Evolutionary conservation across 2,329 filamentous ascomycete species (phyloP).

Genomic region (Microascus cirrosus): DNA sequence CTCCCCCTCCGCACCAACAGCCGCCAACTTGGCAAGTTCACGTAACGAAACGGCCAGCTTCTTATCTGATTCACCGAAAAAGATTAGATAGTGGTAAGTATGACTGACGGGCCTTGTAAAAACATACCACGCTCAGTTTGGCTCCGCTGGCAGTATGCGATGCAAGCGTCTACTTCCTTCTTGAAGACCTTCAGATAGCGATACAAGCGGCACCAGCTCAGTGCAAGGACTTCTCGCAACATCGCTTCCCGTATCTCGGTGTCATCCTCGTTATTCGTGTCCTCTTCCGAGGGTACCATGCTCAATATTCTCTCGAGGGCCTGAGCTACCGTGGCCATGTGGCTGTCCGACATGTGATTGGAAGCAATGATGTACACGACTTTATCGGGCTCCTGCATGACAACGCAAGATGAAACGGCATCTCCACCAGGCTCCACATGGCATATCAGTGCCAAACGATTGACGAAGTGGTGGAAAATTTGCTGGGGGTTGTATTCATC

Average conservation of each 20-base stretch:
- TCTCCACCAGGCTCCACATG: slow-evolving; percentile 9
- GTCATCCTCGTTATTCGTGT: slow-evolving; percentile 5
- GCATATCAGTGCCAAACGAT: slow-evolving; percentile 18
- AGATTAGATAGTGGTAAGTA: not conserved
- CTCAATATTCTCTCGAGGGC: slow-evolving; percentile 9
- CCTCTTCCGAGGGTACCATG: slow-evolving; percentile 1
- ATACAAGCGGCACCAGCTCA: not conserved
- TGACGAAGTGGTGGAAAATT: slow-evolving; percentile 16
- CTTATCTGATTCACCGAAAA: not conserved
- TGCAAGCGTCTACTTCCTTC: not conserved
- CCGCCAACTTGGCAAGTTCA: not conserved
- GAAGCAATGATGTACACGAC: slow-evolving; percentile 19
- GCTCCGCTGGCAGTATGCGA: not conserved
- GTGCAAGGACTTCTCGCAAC: not conserved
- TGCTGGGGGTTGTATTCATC: slow-evolving; percentile 10
- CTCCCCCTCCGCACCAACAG: not conserved
- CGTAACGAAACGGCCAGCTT: not conserved
- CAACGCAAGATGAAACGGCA: slow-evolving; percentile 15
- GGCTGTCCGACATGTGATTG: slow-evolving; percentile 10
- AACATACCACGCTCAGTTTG: not conserved
- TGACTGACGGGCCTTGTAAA: not conserved
- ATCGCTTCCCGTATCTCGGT: not conserved
- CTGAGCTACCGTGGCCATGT: not conserved
- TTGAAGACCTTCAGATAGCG: not conserved
- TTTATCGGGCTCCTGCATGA: slow-evolving; percentile 15